These are phyloP conservation scores for Tulasnella sp. DNA, from an alignment of 768 basidiomycete genomes.

Conservation along the genomic window DNA sequence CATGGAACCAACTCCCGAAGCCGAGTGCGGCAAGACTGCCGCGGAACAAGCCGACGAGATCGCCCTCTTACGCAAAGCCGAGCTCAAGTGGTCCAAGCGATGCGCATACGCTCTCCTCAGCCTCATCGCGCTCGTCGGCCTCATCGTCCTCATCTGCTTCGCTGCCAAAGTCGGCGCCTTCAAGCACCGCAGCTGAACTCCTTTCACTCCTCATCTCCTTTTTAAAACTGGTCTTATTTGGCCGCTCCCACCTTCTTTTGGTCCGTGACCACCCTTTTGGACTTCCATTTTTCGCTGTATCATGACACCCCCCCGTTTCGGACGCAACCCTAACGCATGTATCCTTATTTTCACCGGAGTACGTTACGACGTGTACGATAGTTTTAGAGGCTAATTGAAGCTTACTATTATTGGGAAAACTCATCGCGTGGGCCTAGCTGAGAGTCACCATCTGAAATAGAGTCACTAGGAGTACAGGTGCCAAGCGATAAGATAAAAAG, in stretches of 20 bases:
- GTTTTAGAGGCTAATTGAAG: not conserved
- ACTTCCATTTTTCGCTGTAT: not conserved
- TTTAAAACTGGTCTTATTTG: not conserved
- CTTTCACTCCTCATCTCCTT: not conserved
- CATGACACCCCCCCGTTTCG: not conserved
- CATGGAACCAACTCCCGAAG: slow-evolving; percentile 23
- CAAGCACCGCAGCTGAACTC: slow-evolving; percentile 8
- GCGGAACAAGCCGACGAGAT: slow-evolving; percentile 28
- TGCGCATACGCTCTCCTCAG: slow-evolving; percentile 26
- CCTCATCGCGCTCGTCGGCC: not conserved
- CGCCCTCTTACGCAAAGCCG: slow-evolving; percentile 25
- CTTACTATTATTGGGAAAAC: not conserved
- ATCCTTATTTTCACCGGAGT: not conserved
- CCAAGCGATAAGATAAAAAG: not conserved
- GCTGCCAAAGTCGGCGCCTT: slow-evolving; percentile 11
- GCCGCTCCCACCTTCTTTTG: not conserved
- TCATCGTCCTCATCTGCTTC: slow-evolving; percentile 11
- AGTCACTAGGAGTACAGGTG: not conserved
- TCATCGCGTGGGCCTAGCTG: not conserved
- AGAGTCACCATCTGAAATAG: not conserved
- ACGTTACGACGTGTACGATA: not conserved
- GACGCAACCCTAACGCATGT: not conserved
- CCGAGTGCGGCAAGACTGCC: slow-evolving; percentile 26
- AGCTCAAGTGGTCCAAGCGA: slow-evolving; percentile 27
- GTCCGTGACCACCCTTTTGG: not conserved